Base-by-base conservation (phyloP, 2,329 filamentous ascomycete species). In the Trichoderma sp. region DNA sequence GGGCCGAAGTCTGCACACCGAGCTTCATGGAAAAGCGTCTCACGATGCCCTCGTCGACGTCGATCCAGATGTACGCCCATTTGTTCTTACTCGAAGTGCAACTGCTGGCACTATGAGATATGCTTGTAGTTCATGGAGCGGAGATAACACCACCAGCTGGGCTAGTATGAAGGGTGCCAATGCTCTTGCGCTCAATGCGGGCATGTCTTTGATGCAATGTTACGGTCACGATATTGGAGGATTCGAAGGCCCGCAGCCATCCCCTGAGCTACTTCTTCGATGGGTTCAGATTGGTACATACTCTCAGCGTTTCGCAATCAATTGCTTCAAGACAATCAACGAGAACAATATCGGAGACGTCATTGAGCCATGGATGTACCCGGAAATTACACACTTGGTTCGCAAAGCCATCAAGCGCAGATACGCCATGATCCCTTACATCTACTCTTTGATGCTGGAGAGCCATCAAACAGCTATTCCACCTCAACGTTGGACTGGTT, bases 321-420 rank as follows among this genome's bases (percentile, higher is more conserved):
- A 94, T 83, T 94, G 93, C 83, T 94, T 92, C 88, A 94, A 94
- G 84, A 94, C 93, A 0, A 87, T 89, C 0, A 85, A 88, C 1
- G 91, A 94, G 82, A 94, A 91, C 79, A 86, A 86, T 0, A 87
- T 93, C 29, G 93, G 93, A 8, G 92, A 93, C 45, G 92, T 94
- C 11, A 94, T 94, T 75, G 92, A 94, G 83, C 93, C 93, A 0
- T 94, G 92, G 91, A 94, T 94, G 91, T 93, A 94, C 79, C 91
- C 92, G 0, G 89, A 91, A 45, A 91, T 91, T 33, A 91, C 91
- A 0, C 89, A 88, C 0, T 83, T 92, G 1, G 85, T 94, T 16
- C 89, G 93, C 18, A 87, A 88, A 71, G 88, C 91, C 1, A 93
- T 95, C 81, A 91, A 91, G 82, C 88, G 93, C 7, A 88, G 93